A percentile compares a stretch with the other conserved stretches of the same genome.
Conservation (phyloP, 1,284 basidiomycete genomes). For the Fomitiporia mediterranea region DNA sequence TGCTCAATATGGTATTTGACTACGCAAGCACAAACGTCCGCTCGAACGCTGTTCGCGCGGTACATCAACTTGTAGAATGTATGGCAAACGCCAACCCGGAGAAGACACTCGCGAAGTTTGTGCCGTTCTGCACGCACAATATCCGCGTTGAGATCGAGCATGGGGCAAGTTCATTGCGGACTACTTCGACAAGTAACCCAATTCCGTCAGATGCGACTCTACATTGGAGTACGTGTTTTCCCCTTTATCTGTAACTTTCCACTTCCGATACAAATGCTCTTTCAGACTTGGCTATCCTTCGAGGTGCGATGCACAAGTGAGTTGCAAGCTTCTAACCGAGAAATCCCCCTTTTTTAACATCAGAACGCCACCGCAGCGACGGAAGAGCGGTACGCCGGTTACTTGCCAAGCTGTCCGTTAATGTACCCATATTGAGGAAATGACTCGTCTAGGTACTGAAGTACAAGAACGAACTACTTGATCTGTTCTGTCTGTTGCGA, state of each 20-base stretch:
- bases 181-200: conserved; percentile 70
- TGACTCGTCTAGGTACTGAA: conserved; percentile 46
- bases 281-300: conserved; percentile 61
- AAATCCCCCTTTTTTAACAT: not conserved
- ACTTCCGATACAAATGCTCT: conserved; percentile 5
- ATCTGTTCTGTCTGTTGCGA: conserved; percentile 63
- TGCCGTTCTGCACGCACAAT: conserved; percentile 69
- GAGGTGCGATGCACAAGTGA: conserved; percentile 67
- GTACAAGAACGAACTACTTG: conserved; percentile 61
- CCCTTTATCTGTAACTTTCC: conserved; percentile 1
- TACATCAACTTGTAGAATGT: conserved; percentile 84
- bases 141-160: conserved; percentile 78
- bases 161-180: conserved; percentile 81
- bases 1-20: conserved; percentile 77
- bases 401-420: not conserved
- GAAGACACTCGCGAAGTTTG: conserved; percentile 74
- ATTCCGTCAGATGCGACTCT: conserved; percentile 82
- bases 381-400: conserved; percentile 48
- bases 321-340: conserved; percentile 28
- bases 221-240: conserved; percentile 70
- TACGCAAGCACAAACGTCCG: conserved; percentile 76
- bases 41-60: conserved; percentile 81
- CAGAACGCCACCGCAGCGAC: conserved; percentile 53
- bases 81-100: conserved; percentile 76
- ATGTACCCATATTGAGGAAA: conserved; percentile 15